A percentile compares a stretch with the other conserved stretches of the same genome.
These are phyloP conservation scores for Solanum tacnaense DNA, from an alignment of 257 asterid genomes.

Conservation along the genomic window DNA sequence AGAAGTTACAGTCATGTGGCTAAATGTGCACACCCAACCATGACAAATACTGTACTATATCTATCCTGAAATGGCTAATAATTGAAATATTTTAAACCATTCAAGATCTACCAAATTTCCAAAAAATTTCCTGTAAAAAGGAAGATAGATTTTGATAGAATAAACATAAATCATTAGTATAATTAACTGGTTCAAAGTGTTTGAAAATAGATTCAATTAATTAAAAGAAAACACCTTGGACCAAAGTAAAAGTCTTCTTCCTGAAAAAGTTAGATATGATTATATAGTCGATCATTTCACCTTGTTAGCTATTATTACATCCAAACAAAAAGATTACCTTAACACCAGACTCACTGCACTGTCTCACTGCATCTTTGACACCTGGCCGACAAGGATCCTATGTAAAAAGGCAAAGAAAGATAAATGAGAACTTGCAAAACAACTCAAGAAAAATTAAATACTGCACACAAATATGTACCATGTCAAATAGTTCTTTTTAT, in stretches of 20 bases:
- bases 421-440: neutral
- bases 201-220: neutral
- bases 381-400: constrained; percentile 99
- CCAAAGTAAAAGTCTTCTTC: neutral
- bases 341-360: constrained; percentile 82
- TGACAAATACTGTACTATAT: neutral
- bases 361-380: constrained; percentile 80
- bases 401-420: neutral
- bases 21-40: neutral
- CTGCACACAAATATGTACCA: neutral
- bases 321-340: constrained; percentile 41
- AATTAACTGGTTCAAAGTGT: neutral
- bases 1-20: neutral
- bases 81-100: neutral
- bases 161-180: neutral
- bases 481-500: neutral
- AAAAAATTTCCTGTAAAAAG: neutral
- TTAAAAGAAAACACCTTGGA: neutral
- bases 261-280: neutral
- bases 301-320: neutral
- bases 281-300: neutral
- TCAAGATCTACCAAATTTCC: neutral
- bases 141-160: neutral
- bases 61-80: neutral
- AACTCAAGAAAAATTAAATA: neutral